These are phyloP conservation scores for Populus davidiana DNA, from an alignment of 345 rosid species.

Conservation along the genomic window DNA sequence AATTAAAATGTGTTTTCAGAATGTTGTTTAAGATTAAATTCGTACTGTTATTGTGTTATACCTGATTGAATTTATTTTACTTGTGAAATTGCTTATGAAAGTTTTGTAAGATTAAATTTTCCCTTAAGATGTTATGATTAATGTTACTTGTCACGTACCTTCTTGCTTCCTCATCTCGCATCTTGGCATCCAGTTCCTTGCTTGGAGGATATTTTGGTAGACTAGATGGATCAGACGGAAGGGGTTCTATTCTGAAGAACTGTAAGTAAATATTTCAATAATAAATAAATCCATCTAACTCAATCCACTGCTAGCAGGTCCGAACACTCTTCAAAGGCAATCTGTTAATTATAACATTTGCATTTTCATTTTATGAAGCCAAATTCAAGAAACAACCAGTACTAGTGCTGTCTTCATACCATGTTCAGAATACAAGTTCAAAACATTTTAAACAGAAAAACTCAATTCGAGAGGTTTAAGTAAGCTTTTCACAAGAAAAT, in stretches of 20 bases:
- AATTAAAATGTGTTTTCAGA: constrained; percentile 4
- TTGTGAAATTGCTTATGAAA: background rate
- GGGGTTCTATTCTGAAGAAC: constrained; percentile 22
- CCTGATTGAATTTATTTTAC: background rate
- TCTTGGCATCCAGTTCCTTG: constrained; percentile 26
- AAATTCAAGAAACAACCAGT: background rate
- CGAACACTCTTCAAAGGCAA: background rate
- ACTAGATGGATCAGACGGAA: constrained; percentile 24
- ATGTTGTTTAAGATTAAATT: no score
- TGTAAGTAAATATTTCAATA: background rate
- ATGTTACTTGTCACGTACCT: constrained; percentile 7
- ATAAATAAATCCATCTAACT: background rate
- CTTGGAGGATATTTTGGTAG: constrained; percentile 30
- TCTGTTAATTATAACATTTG: background rate
- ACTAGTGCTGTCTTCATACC: background rate
- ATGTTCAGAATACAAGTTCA: background rate
- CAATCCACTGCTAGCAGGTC: background rate
- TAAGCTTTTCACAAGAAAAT: background rate
- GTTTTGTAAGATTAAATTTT: background rate
- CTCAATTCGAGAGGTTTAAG: background rate
- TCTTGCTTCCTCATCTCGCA: constrained; percentile 25
- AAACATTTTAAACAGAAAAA: background rate
- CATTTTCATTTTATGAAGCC: background rate
- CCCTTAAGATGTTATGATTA: background rate
- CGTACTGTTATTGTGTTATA: no score